Percentiles rank a stretch among this genome's conserved stretches.
phyloP scores from a whole-genome alignment of 164 flowering plant species.

The Saururus chinensis region DNA sequence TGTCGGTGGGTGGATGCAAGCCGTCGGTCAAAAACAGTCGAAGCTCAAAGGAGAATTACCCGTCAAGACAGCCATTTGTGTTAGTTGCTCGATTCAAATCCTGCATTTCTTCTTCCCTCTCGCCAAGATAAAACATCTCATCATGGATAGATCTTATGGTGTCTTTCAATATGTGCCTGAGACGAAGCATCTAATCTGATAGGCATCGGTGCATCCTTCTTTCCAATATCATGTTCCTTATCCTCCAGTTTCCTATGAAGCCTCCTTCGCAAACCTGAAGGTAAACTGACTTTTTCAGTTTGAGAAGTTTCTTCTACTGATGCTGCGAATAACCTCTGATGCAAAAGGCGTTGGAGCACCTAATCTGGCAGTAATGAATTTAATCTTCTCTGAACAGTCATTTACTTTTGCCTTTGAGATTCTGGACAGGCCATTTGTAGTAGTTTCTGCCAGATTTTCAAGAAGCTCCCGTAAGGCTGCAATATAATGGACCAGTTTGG shows the following conservation, averaged over 20 bases:
- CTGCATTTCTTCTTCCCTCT: no score
- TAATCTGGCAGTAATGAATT: constrained; percentile 71
- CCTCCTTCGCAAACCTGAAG: constrained; percentile 48
- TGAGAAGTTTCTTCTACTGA: constrained; percentile 19
- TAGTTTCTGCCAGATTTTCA: constrained; percentile 77
- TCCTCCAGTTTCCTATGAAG: constrained; percentile 26
- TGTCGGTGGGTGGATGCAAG: no score
- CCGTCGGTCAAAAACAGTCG: no score
- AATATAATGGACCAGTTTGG: constrained; percentile 83
- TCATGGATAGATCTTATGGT: no score
- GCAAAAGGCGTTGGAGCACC: constrained; percentile 25
- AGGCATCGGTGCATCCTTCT: constrained; percentile 24
- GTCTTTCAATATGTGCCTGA: constrained; percentile 55
- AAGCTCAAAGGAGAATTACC: no score
- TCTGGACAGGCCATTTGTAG: constrained; percentile 77
- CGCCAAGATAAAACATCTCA: no score
- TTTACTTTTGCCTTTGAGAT: constrained; percentile 60
- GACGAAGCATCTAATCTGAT: constrained; percentile 54
- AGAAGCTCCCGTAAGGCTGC: constrained; percentile 75
- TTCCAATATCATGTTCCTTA: constrained; percentile 15
- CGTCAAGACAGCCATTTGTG: no score
- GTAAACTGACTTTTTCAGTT: constrained; percentile 18
- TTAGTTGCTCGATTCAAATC: no score
- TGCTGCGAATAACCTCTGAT: constrained; percentile 12
- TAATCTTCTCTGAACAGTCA: constrained; percentile 87